A percentile compares a stretch with the other conserved stretches of the same genome.
Evolutionary conservation across 768 basidiomycete species (phyloP).

Genomic region (Phylloporus rhodoxanthus): DNA sequence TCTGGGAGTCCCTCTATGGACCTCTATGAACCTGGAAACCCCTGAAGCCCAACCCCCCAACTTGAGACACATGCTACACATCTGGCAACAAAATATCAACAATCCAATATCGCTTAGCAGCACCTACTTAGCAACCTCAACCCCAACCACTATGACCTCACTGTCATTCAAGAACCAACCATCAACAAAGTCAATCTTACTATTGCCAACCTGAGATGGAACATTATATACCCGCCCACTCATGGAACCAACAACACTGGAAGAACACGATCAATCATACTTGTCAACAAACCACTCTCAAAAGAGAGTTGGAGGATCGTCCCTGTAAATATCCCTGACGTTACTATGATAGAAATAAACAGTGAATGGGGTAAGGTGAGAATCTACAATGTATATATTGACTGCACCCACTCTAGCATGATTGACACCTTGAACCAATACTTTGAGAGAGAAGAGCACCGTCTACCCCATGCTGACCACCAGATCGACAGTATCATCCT

Average conservation of each 20-base stretch:
- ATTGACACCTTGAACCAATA: too few species aligned
- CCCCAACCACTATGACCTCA: not conserved
- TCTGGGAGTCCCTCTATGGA: too few species aligned
- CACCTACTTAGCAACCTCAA: not conserved
- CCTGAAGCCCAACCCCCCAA: too few species aligned
- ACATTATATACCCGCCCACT: not conserved
- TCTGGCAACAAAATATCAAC: not conserved
- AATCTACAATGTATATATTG: too few species aligned
- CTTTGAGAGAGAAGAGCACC: too few species aligned
- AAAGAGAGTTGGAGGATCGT: not conserved
- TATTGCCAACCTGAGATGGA: not conserved
- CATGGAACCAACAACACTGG: not conserved
- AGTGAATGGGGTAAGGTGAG: too few species aligned
- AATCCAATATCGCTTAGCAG: not conserved
- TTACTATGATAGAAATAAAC: too few species aligned
- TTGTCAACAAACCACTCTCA: not conserved
- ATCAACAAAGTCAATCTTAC: slow-evolving; percentile 1
- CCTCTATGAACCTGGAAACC: too few species aligned
- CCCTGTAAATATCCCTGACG: too few species aligned
- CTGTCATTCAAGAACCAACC: not conserved
- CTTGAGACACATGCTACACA: too few species aligned
- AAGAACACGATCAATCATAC: not conserved
- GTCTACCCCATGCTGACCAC: not conserved
- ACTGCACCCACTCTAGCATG: too few species aligned
- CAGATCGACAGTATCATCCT: not conserved